A percentile compares a stretch with the other conserved stretches of the same genome.
Conservation (phyloP, 768 basidiomycete genomes). For the Termitomyces sp. region DNA sequence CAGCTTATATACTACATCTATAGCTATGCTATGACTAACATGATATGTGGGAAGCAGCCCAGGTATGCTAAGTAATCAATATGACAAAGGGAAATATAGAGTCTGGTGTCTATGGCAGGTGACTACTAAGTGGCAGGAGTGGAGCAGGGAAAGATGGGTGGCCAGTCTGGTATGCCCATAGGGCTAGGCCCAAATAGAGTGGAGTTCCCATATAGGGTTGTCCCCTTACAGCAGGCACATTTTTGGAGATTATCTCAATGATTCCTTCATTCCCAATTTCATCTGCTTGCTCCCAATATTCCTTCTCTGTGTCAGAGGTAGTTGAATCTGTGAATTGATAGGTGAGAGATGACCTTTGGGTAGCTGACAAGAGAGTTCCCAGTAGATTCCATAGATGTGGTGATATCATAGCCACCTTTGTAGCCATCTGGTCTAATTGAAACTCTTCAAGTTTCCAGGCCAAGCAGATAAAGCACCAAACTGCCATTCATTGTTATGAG, state of each 20-base stretch:
- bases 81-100: no score
- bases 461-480: background rate
- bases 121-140: no score
- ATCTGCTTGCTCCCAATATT: background rate
- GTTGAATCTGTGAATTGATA: background rate
- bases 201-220: no score
- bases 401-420: background rate
- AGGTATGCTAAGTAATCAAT: no score
- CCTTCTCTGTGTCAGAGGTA: background rate
- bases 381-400: background rate
- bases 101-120: no score
- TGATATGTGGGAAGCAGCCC: no score
- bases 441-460: background rate
- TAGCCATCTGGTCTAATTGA: background rate
- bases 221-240: no score
- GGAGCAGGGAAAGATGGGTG: no score
- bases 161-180: no score
- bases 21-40: no score
- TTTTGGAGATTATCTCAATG: background rate
- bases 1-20: no score
- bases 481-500: background rate
- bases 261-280: background rate
- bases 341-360: background rate
- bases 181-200: no score
- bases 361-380: background rate